phyloP scores from a whole-genome alignment of 768 basidiomycete genomes.

The Lyophyllum semitale region DNA sequence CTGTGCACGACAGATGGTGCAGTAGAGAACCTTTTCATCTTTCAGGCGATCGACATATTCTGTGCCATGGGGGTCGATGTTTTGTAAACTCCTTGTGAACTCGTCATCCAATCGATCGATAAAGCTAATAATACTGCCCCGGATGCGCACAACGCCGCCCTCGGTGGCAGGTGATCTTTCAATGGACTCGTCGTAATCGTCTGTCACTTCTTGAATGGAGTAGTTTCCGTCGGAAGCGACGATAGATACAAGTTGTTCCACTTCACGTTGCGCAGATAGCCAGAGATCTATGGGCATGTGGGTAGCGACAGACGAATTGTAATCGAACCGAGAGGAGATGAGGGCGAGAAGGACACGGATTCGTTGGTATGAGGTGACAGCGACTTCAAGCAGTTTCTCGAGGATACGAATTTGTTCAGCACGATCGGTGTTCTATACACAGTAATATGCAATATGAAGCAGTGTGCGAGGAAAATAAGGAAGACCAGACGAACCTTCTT shows the following conservation, averaged over 20 bases:
- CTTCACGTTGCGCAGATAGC: slow-evolving; percentile 83
- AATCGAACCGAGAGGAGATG: slow-evolving; percentile 95
- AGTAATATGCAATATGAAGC: neutral
- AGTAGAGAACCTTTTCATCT: slow-evolving; percentile 93
- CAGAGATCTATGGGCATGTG: slow-evolving; percentile 95
- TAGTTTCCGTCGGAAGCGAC: slow-evolving; percentile 73
- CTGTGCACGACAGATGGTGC: slow-evolving; percentile 91
- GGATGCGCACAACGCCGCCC: slow-evolving; percentile 78
- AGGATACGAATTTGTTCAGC: slow-evolving; percentile 92
- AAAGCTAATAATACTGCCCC: slow-evolving; percentile 95
- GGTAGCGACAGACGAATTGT: slow-evolving; percentile 82
- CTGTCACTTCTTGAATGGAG: slow-evolving; percentile 81
- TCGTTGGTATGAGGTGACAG: slow-evolving; percentile 86
- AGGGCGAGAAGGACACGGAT: slow-evolving; percentile 94
- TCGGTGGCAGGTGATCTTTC: slow-evolving; percentile 81
- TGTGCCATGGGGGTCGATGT: slow-evolving; percentile 98
- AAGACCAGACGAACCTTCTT: slow-evolving; percentile 72
- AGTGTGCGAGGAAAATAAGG: neutral
- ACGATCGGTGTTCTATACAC: slow-evolving; percentile 90
- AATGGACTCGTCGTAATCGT: slow-evolving; percentile 88
- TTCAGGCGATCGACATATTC: slow-evolving; percentile 97
- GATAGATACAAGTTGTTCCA: slow-evolving; percentile 84
- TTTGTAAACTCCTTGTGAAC: slow-evolving; percentile 95
- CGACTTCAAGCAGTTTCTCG: slow-evolving; percentile 82
- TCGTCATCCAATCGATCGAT: slow-evolving; percentile 97